Percentiles rank a stretch among this genome's conserved stretches.
Evolutionary conservation across 345 rosid species (phyloP).

Genomic region (Anastatica hierochuntica): DNA sequence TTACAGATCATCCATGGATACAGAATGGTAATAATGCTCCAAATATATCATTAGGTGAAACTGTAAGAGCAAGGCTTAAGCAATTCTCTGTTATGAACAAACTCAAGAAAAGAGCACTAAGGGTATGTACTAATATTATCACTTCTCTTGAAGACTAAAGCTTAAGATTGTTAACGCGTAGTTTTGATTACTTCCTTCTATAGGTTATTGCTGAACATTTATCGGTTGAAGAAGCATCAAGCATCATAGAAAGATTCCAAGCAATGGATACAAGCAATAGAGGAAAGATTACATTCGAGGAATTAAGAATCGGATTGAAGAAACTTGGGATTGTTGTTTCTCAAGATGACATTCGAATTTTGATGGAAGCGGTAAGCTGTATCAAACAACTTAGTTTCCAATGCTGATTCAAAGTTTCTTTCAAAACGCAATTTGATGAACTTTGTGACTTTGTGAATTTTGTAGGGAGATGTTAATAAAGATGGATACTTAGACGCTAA

Average conservation of each 20-base stretch:
- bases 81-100: conserved; percentile 97
- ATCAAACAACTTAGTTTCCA: no score
- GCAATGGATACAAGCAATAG: conserved; percentile 65
- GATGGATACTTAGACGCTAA: conserved; percentile 71
- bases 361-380: conserved; percentile 91
- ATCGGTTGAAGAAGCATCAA: conserved; percentile 90
- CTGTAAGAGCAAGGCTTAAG: conserved; percentile 86
- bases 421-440: neutral
- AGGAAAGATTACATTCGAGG: conserved; percentile 82
- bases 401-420: no score
- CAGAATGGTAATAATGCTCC: conserved; percentile 91
- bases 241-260: conserved; percentile 78
- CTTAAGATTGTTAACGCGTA: no score
- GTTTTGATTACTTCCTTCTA: no score
- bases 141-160: neutral
- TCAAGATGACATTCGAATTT: conserved; percentile 75
- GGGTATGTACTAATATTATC: no score
- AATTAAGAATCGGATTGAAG: conserved; percentile 64
- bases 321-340: conserved; percentile 73
- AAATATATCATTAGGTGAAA: conserved; percentile 87
- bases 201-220: conserved; percentile 95
- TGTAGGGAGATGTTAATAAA: conserved; percentile 77
- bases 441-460: conserved; percentile 18
- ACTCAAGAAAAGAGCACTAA: conserved; percentile 95
- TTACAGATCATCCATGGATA: conserved; percentile 89